Evolutionary conservation across 2,329 filamentous ascomycete species (phyloP).

Genomic region (Ilyonectria destructans): DNA sequence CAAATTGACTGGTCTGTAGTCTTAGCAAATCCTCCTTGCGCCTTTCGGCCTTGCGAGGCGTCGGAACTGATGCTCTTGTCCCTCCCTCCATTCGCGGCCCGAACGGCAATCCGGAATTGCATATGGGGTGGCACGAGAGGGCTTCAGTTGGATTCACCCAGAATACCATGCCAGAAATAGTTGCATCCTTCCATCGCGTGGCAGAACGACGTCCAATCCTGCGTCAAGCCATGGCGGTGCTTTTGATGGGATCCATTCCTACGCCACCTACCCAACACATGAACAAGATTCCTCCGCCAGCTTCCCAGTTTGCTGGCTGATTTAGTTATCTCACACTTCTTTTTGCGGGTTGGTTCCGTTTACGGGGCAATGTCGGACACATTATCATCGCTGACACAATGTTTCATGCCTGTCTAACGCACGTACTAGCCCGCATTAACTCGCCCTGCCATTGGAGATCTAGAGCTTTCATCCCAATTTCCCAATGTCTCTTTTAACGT

Average conservation of each 20-base stretch:
- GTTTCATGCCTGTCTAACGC: background rate
- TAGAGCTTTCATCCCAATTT: background rate
- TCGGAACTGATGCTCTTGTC: background rate
- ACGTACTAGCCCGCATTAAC: background rate
- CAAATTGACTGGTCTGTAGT: background rate
- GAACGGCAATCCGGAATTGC: background rate
- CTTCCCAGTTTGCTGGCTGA: background rate
- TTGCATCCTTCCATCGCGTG: background rate
- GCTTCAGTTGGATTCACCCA: background rate
- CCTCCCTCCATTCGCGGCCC: background rate
- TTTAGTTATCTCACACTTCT: background rate
- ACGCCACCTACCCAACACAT: background rate
- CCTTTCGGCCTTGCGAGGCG: background rate
- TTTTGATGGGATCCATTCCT: background rate
- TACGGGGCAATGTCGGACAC: background rate
- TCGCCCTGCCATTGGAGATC: background rate
- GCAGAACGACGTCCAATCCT: conserved; percentile 17
- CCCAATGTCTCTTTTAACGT: no score
- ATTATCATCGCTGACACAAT: background rate
- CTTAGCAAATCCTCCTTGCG: background rate
- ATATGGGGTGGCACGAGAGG: conserved; percentile 19
- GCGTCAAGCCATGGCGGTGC: conserved; percentile 6
- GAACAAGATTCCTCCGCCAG: background rate
- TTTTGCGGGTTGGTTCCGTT: background rate
- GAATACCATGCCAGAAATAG: conserved; percentile 14